phyloP scores from a whole-genome alignment of 805 yeast genomes.

The Metschnikowia amazonensis region DNA sequence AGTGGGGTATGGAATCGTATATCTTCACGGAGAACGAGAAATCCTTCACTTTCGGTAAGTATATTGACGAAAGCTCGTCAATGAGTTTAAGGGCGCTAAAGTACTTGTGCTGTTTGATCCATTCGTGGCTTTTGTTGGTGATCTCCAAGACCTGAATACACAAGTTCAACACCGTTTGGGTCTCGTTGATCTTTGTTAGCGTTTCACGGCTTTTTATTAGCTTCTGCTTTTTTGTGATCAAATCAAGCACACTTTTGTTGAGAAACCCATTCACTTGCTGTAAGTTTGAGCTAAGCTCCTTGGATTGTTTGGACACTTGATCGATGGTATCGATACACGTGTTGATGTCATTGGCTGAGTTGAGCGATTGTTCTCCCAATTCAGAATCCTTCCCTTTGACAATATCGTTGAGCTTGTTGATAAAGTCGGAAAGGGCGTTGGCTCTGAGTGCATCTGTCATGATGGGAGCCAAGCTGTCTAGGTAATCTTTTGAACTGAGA shows the following conservation, averaged over 20 bases:
- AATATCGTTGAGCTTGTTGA: conserved; percentile 51
- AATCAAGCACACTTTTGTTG: conserved; percentile 60
- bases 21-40: conserved; percentile 75
- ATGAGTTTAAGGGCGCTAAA: conserved; percentile 83
- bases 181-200: conserved; percentile 64
- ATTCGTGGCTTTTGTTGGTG: conserved; percentile 79
- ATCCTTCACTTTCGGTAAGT: conserved; percentile 64
- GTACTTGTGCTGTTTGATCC: conserved; percentile 69
- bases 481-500: conserved; percentile 58
- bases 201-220: conserved; percentile 61
- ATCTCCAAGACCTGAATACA: conserved; percentile 81
- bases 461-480: conserved; percentile 77
- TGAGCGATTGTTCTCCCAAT: conserved; percentile 57
- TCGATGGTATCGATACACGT: conserved; percentile 61
- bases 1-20: conserved; percentile 69
- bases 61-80: conserved; percentile 67
- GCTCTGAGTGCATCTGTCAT: conserved; percentile 58
- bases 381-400: conserved; percentile 61
- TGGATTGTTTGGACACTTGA: conserved; percentile 55
- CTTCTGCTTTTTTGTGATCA: conserved; percentile 58
- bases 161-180: conserved; percentile 61
- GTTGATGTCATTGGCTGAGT: conserved; percentile 53
- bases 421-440: conserved; percentile 52
- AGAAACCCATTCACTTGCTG: conserved; percentile 54
- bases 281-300: conserved; percentile 52